Conservation (phyloP, 106 monocot species). For the Allium fistulosum region DNA sequence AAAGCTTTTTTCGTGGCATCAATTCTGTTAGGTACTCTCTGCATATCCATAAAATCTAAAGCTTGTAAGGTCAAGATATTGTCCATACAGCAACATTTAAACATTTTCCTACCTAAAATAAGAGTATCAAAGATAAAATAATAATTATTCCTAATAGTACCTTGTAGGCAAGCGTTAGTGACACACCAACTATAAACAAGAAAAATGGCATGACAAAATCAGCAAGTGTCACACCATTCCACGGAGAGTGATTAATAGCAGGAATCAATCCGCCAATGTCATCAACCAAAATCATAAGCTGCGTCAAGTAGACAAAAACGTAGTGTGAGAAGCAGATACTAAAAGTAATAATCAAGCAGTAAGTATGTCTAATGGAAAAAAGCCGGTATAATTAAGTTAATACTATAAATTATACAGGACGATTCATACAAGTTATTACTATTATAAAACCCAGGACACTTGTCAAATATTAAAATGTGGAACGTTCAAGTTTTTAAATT, state of each 20-base stretch:
- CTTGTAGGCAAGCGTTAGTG: slow-evolving; percentile 77
- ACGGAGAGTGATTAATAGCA: slow-evolving; percentile 86
- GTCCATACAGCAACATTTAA: no score
- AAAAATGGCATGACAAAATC: slow-evolving; percentile 99
- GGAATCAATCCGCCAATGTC: slow-evolving; percentile 68
- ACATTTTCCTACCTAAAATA: no score
- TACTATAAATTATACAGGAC: not conserved
- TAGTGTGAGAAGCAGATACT: not conserved
- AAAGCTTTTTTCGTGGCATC: slow-evolving; percentile 42
- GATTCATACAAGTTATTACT: not conserved
- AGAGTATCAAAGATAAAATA: no score
- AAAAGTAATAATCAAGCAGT: not conserved
- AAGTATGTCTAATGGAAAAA: not conserved
- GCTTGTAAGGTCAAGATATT: no score
- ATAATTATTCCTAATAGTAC: slow-evolving; percentile 10
- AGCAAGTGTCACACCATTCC: slow-evolving; percentile 80
- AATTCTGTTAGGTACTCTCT: slow-evolving; percentile 48
- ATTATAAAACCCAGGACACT: not conserved
- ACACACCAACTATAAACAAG: slow-evolving; percentile 90
- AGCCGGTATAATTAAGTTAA: not conserved
- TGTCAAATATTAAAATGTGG: not conserved
- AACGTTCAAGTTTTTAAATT: not conserved
- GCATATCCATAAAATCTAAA: not conserved
- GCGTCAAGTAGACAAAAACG: slow-evolving; percentile 8
- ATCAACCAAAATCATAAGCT: slow-evolving; percentile 98